Conservation (phyloP, 169 alveolate species). For the Cryptosporidium ryanae region DNA sequence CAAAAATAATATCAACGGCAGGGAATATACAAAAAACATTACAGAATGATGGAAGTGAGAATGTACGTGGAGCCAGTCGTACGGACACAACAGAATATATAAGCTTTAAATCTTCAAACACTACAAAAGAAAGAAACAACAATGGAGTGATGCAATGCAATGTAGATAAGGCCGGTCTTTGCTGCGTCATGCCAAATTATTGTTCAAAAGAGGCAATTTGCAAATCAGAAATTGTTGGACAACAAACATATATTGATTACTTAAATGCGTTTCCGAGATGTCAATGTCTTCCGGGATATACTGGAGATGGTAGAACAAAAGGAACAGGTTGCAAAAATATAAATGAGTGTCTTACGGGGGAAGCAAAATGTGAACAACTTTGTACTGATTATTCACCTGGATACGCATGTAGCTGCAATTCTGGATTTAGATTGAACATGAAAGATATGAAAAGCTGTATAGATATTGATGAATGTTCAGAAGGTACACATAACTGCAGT, state of each 20-base stretch:
- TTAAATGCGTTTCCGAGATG: conserved; percentile 78
- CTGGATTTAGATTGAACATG: conserved; percentile 38
- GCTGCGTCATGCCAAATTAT: conserved; percentile 71
- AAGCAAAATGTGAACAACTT: conserved; percentile 75
- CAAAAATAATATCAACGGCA: conserved; percentile 65
- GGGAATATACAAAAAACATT: conserved; percentile 51
- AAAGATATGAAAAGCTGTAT: conserved; percentile 57
- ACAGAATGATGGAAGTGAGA: conserved; percentile 20
- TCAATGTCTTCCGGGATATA: conserved; percentile 75
- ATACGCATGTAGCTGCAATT: conserved; percentile 64
- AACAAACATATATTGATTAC: conserved; percentile 72
- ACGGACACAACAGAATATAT: conserved; percentile 3
- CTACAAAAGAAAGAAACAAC: neutral
- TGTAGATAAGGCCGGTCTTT: conserved; percentile 47
- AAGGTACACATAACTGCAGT: conserved; percentile 72
- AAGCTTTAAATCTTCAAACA: neutral
- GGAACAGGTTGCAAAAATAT: conserved; percentile 78
- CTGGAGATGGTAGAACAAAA: conserved; percentile 76
- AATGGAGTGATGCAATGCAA: conserved; percentile 8
- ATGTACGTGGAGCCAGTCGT: neutral
- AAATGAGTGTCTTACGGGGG: conserved; percentile 76
- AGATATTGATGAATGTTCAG: conserved; percentile 80
- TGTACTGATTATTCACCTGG: conserved; percentile 75
- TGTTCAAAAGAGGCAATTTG: conserved; percentile 69
- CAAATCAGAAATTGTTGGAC: conserved; percentile 66